Evolutionary conservation across 1,139 yeast species (phyloP).

Genomic region (Blastobotrys persicus): DNA sequence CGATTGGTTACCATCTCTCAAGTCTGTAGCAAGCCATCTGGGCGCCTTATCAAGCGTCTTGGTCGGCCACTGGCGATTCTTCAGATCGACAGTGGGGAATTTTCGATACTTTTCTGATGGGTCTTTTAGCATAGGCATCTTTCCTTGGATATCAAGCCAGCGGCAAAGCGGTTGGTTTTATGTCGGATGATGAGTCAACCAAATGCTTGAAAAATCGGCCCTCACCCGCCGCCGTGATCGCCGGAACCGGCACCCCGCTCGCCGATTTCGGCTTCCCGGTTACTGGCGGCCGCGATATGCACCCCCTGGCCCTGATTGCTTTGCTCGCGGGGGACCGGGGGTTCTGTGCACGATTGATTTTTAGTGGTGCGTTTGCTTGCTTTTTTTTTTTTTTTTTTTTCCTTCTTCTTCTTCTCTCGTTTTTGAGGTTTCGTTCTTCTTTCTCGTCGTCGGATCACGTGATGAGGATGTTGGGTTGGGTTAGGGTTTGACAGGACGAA

Average conservation of each 20-base stretch:
- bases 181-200: background rate
- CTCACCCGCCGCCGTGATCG: background rate
- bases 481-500: background rate
- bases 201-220: background rate
- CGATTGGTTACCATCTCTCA: slow-evolving; percentile 96
- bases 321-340: too few species aligned
- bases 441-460: too few species aligned
- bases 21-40: slow-evolving; percentile 93
- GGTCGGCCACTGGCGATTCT: slow-evolving; percentile 86
- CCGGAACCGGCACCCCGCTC: background rate
- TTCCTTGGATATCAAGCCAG: slow-evolving; percentile 7
- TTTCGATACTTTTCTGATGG: slow-evolving; percentile 76
- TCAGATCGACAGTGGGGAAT: slow-evolving; percentile 63
- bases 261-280: too few species aligned
- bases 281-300: too few species aligned
- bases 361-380: too few species aligned
- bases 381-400: too few species aligned
- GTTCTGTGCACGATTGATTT: too few species aligned
- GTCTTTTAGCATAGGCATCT: slow-evolving; percentile 55
- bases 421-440: too few species aligned
- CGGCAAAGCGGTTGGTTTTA: background rate
- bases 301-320: too few species aligned
- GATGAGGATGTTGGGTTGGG: background rate
- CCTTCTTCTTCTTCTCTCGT: too few species aligned
- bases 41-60: slow-evolving; percentile 76